Conservation (phyloP, 2,329 filamentous ascomycete species). For the Trichophyton verrucosum region DNA sequence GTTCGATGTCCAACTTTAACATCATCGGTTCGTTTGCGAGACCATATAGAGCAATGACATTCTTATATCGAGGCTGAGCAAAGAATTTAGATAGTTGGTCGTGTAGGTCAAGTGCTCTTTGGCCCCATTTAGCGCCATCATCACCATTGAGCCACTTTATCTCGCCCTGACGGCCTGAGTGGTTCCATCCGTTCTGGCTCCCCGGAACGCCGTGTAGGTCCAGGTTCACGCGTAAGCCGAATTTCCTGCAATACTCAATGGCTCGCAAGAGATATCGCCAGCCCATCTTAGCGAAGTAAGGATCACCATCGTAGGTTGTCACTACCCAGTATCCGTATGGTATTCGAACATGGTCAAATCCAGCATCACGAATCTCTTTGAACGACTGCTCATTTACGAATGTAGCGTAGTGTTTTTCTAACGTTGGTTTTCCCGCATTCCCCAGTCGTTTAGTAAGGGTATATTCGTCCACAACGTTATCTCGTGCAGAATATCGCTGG, state of each 20-base stretch:
- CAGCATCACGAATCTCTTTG: conserved; percentile 68
- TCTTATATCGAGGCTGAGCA: conserved; percentile 80
- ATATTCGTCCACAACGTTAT: conserved; percentile 73
- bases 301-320: conserved; percentile 68
- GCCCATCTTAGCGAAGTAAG: conserved; percentile 72
- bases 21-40: conserved; percentile 91
- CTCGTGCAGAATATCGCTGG: conserved; percentile 47
- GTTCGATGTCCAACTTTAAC: conserved; percentile 51
- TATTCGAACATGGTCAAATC: conserved; percentile 93
- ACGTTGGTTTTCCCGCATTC: conserved; percentile 47
- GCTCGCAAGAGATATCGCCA: conserved; percentile 89
- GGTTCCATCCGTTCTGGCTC: conserved; percentile 96
- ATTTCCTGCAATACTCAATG: conserved; percentile 87
- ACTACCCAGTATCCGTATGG: conserved; percentile 94
- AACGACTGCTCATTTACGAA: conserved; percentile 83
- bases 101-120: conserved; percentile 78
- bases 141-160: conserved; percentile 91
- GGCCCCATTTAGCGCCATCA: conserved; percentile 61
- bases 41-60: conserved; percentile 84
- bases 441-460: conserved; percentile 64
- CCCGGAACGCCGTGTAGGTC: conserved; percentile 87
- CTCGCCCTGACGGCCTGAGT: conserved; percentile 68
- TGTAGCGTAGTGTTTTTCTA: conserved; percentile 85
- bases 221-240: conserved; percentile 83
- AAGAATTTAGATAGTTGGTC: conserved; percentile 83